Conservation (phyloP, 305 asterid genomes). For the Fraxinus xanthoxyloides region DNA sequence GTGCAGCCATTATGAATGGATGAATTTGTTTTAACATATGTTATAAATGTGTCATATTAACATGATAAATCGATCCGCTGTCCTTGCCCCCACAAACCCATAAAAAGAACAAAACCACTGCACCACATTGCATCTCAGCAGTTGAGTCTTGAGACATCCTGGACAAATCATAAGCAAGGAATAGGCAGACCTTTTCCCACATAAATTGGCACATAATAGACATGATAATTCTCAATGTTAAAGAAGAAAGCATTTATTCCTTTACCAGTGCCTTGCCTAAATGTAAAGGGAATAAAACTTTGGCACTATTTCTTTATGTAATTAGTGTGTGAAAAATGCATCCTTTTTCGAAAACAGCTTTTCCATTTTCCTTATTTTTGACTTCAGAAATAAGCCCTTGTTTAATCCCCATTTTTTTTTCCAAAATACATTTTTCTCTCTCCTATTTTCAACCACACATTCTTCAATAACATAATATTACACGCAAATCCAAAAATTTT, state of each 20-base stretch:
- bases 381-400: neutral
- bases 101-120: neutral
- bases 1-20: neutral
- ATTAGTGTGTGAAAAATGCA: neutral
- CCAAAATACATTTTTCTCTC: too few species aligned
- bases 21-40: neutral
- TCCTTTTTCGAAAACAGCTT: neutral
- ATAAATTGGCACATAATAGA: neutral
- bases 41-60: neutral
- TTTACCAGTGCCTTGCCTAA: constrained; percentile 1
- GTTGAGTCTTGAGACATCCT: neutral
- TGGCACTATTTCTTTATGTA: neutral
- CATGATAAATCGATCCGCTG: neutral
- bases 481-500: too few species aligned
- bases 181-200: neutral
- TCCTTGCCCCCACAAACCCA: neutral
- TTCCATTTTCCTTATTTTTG: neutral
- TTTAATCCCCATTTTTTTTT: too few species aligned
- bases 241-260: neutral
- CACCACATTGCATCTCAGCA: neutral
- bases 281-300: neutral
- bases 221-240: neutral
- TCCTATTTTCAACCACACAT: too few species aligned
- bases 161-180: neutral
- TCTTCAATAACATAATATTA: too few species aligned